Conservation (phyloP, 805 yeast species). For the Alloascoidea hylecoeti region DNA sequence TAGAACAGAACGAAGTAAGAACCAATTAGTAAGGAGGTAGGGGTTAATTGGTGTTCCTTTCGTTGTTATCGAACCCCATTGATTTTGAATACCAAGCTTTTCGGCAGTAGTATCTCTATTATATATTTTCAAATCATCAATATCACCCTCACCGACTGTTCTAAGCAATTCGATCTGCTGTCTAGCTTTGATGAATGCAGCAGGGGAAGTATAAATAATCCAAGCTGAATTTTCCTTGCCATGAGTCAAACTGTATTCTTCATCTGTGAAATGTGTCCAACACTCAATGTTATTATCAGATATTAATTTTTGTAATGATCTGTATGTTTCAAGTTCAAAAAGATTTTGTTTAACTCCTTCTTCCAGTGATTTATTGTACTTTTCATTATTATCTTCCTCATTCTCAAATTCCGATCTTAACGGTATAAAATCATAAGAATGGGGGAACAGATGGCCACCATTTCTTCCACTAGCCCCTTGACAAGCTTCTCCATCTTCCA, state of each 20-base stretch:
- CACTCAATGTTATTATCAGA: constrained; percentile 22
- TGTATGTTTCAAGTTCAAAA: constrained; percentile 22
- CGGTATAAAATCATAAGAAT: constrained; percentile 6
- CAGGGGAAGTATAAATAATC: constrained; percentile 9
- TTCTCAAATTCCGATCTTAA: background rate
- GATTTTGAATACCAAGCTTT: constrained; percentile 16
- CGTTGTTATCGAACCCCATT: constrained; percentile 19
- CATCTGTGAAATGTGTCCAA: constrained; percentile 19
- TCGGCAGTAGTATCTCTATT: constrained; percentile 18
- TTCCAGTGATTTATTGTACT: constrained; percentile 13
- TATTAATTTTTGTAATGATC: constrained; percentile 18
- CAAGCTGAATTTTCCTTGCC: constrained; percentile 8
- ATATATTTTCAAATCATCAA: constrained; percentile 16
- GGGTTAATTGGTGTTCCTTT: constrained; percentile 33
- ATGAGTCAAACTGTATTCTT: constrained; percentile 20
- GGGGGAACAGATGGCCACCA: constrained; percentile 33
- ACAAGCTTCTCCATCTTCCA: constrained; percentile 27
- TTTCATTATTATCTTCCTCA: constrained; percentile 2
- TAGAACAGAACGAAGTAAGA: constrained; percentile 18
- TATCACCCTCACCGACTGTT: constrained; percentile 9
- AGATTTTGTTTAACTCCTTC: constrained; percentile 22
- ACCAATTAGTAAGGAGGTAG: constrained; percentile 21
- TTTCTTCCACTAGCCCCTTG: constrained; percentile 34
- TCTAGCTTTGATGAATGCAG: constrained; percentile 8
- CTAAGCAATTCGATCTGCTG: constrained; percentile 8